phyloP scores from a whole-genome alignment of 2,329 filamentous ascomycete genomes.

The Claviceps humidiphila region DNA sequence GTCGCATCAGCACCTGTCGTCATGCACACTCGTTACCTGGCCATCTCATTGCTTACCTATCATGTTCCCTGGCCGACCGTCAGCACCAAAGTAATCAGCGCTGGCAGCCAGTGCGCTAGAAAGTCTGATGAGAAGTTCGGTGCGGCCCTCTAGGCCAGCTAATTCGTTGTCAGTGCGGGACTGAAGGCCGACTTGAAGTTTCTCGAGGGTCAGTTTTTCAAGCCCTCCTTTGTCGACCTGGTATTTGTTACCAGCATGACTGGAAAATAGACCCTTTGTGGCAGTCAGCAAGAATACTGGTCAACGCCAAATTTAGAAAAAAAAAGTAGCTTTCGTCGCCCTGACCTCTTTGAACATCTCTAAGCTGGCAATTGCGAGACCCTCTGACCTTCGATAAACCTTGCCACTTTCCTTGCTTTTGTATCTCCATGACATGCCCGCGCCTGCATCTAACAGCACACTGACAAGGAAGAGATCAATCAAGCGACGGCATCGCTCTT shows the following conservation, averaged over 20 bases:
- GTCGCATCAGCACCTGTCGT: slow-evolving; percentile 18
- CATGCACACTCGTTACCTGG: background rate
- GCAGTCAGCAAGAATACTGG: background rate
- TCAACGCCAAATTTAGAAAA: no score
- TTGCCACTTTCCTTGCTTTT: slow-evolving; percentile 81
- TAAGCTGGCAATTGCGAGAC: slow-evolving; percentile 59
- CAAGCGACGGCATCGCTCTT: slow-evolving; percentile 61
- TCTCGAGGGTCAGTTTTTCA: slow-evolving; percentile 57
- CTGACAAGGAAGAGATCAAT: slow-evolving; percentile 70
- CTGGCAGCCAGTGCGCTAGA: slow-evolving; percentile 62
- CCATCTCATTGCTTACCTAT: slow-evolving; percentile 50
- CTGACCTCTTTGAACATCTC: slow-evolving; percentile 80
- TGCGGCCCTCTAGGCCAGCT: slow-evolving; percentile 72
- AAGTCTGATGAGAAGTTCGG: slow-evolving; percentile 64
- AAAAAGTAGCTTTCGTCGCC: background rate
- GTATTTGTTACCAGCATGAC: slow-evolving; percentile 64
- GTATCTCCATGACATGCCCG: slow-evolving; percentile 83
- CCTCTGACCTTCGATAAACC: slow-evolving; percentile 74
- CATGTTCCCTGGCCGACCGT: slow-evolving; percentile 85
- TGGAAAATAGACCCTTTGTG: slow-evolving; percentile 64
- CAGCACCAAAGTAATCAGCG: slow-evolving; percentile 68
- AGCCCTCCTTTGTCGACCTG: slow-evolving; percentile 82
- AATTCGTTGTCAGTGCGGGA: slow-evolving; percentile 69
- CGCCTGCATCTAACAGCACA: slow-evolving; percentile 74
- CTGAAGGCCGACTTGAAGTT: slow-evolving; percentile 71